Evolutionary conservation across 805 yeast genomes (phyloP), one percentile per base, ranked within the genome.

Genomic region (Saccharomycopsis oosterbeekiorum): DNA sequence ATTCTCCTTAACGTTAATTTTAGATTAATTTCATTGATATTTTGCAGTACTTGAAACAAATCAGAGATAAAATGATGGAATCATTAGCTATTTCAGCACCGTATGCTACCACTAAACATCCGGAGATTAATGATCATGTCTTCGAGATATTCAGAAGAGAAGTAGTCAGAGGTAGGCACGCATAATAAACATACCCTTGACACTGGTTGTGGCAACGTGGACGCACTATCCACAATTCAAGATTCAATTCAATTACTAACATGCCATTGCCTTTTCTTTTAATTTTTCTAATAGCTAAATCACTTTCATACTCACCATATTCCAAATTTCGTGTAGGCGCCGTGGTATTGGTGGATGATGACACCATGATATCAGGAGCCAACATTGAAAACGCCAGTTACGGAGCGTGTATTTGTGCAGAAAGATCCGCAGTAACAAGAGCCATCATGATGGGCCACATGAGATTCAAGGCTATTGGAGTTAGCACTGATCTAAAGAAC

Each of bases 381-480:
- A 93, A 93, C 67, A 84, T 94, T 34, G 99, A 93, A 70, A 94
- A 93, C 70, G 98, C 97, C 2, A 84, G 94, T 57, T 92, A 88
- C 69, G 96, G 89, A 1, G 92, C 83, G 1, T 79, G 84, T 0
- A 81, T 86, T 26, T 88, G 96, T 70, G 96, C 96, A 0, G 96
- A 88, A 68, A 74, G 91, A 50, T 79, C 86, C 0, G 84, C 93
- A 0, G 76, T 85, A 1, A 77, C 79, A 12, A 78, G 79, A 51
- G 86, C 88, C 0, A 78, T 84, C 6, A 76, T 78, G 61, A 50
- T 67, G 53, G 68, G 67, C 40, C 72, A 75, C 60, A 69, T 65
- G 4, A 57, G 64, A 26, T 80, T 86, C 69, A 75, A 73, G 62
- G 89, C 88, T 1, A 74, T 89, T 61, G 96, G 86, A 3, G 81